These are phyloP conservation scores for Aspergillus felis DNA, from an alignment of 2,329 filamentous ascomycete species.

Conservation along the genomic window DNA sequence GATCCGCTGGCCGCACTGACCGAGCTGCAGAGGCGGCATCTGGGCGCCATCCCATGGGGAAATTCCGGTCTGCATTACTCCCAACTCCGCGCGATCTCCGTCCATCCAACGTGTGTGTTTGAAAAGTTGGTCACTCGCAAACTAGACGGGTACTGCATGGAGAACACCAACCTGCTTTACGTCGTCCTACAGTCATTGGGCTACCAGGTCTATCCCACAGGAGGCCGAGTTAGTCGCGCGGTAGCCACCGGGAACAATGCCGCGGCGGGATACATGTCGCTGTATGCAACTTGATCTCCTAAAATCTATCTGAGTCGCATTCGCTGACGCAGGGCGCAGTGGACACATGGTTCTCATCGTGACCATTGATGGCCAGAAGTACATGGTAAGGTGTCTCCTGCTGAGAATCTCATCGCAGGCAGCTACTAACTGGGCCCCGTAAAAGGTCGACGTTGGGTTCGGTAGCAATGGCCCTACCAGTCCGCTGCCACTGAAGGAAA, in stretches of 20 bases:
- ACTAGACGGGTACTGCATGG: slow-evolving; percentile 60
- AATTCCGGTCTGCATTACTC: slow-evolving; percentile 56
- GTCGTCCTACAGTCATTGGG: slow-evolving; percentile 51
- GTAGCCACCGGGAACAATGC: slow-evolving; percentile 22
- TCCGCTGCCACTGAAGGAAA: slow-evolving; percentile 53
- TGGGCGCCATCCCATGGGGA: slow-evolving; percentile 52
- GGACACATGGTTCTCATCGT: slow-evolving; percentile 62
- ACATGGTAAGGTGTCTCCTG: slow-evolving; percentile 28
- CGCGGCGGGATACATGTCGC: slow-evolving; percentile 39
- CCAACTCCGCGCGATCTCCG: slow-evolving; percentile 44
- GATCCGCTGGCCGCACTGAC: slow-evolving; percentile 31
- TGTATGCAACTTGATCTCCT: slow-evolving; percentile 32
- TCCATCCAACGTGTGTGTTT: slow-evolving; percentile 50
- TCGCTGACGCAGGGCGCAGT: slow-evolving; percentile 9
- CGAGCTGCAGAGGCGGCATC: slow-evolving; percentile 41
- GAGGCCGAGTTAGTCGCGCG: slow-evolving; percentile 45
- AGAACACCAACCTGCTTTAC: slow-evolving; percentile 54
- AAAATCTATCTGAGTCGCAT: not conserved
- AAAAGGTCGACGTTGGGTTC: slow-evolving; percentile 57
- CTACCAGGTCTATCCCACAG: slow-evolving; percentile 53
- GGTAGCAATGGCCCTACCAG: slow-evolving; percentile 58
- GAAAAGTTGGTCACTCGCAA: slow-evolving; percentile 50
- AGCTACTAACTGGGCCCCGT: slow-evolving; percentile 30
- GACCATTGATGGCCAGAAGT: slow-evolving; percentile 47
- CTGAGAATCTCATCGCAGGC: not conserved